A percentile compares a stretch with the other conserved stretches of the same genome.
These are phyloP conservation scores for Knoxdaviesia proteae DNA, from an alignment of 2,329 filamentous ascomycete species.

Conservation along the genomic window DNA sequence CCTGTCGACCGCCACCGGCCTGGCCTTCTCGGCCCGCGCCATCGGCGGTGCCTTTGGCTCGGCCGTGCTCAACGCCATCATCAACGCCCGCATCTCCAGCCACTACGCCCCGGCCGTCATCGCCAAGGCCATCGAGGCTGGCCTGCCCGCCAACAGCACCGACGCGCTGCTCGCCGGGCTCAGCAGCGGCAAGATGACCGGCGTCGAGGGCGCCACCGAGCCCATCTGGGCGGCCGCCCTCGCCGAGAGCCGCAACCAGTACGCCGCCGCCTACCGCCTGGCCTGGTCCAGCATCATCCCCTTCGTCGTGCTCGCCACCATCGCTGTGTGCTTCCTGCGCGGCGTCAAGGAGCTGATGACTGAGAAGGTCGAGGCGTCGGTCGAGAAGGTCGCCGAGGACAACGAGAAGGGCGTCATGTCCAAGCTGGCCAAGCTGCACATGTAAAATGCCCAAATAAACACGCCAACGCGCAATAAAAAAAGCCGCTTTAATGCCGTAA, in stretches of 20 bases:
- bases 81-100: conserved; percentile 21
- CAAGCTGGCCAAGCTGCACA: not conserved
- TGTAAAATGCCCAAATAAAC: too few species aligned
- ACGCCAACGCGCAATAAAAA: too few species aligned
- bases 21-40: conserved; percentile 29
- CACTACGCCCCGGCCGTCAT: conserved; percentile 16
- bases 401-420: conserved; percentile 1
- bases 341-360: conserved; percentile 30
- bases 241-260: conserved; percentile 9
- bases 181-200: conserved; percentile 12
- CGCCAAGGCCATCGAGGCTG: conserved; percentile 12
- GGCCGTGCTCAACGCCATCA: conserved; percentile 28
- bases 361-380: conserved; percentile 29
- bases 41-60: conserved; percentile 31
- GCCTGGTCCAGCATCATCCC: conserved; percentile 29
- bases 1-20: conserved; percentile 29
- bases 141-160: conserved; percentile 13
- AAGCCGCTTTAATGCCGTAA: too few species aligned
- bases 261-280: conserved; percentile 24
- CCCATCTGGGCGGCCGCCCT: conserved; percentile 11
- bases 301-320: conserved; percentile 26
- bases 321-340: conserved; percentile 20
- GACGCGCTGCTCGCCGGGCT: conserved; percentile 13
- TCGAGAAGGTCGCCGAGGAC: conserved; percentile 15
- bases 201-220: conserved; percentile 13